A percentile compares a stretch with the other conserved stretches of the same genome.
Conservation (phyloP, 1,284 basidiomycete species). For the Sutorius eximius region DNA sequence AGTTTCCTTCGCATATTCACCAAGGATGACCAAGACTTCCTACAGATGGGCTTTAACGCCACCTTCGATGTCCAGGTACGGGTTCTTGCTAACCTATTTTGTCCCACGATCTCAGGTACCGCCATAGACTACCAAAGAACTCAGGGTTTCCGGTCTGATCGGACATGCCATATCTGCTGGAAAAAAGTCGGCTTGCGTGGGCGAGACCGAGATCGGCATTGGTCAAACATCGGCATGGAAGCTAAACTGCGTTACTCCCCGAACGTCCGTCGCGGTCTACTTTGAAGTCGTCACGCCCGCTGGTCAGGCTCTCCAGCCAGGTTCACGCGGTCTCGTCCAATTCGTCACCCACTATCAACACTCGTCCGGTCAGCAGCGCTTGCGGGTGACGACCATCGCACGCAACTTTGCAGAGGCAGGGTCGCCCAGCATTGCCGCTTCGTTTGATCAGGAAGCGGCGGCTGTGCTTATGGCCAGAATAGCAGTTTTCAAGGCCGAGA, state of each 20-base stretch:
- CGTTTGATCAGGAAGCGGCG: constrained; percentile 98
- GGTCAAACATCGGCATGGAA: constrained; percentile 99
- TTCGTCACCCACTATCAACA: constrained; percentile 99
- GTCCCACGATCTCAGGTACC: constrained; percentile 1
- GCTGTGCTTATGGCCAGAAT: constrained; percentile 99
- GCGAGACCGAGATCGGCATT: constrained; percentile 99
- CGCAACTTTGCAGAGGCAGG: constrained; percentile 98
- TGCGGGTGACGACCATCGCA: constrained; percentile 96
- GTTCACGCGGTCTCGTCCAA: constrained; percentile 94
- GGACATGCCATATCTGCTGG: constrained; percentile 97
- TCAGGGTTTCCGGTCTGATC: constrained; percentile 97
- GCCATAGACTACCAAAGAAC: constrained; percentile 91
- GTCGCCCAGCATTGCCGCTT: constrained; percentile 88
- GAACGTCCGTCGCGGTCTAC: constrained; percentile 90
- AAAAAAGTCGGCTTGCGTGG: constrained; percentile 96
- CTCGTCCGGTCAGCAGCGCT: constrained; percentile 88
- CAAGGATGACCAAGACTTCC: constrained; percentile 91
- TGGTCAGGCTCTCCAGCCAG: constrained; percentile 88
- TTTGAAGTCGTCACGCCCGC: constrained; percentile 99
- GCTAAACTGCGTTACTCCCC: constrained; percentile 88
- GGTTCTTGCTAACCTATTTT: not conserved
- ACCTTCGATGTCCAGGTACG: constrained; percentile 94
- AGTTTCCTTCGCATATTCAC: constrained; percentile 92
- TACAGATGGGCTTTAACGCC: constrained; percentile 99
- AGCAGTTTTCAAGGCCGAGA: constrained; percentile 99